Conservation (phyloP, 345 rosid genomes). For the Brassica juncea region DNA sequence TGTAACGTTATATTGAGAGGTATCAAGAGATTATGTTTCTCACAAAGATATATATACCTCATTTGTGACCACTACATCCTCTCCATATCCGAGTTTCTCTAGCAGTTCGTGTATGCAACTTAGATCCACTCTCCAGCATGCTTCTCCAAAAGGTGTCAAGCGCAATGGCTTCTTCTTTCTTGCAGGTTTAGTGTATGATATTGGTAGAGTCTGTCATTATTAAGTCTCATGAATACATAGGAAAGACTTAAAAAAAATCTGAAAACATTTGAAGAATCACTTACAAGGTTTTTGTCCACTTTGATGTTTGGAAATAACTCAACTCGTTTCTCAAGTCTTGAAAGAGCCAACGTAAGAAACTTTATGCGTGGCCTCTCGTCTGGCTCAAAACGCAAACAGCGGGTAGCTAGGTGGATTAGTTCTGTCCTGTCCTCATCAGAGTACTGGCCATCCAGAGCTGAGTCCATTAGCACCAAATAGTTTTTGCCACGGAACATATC, state of each 20-base stretch:
- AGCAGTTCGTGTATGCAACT: slow-evolving; percentile 85
- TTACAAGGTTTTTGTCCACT: slow-evolving; percentile 33
- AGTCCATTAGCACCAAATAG: slow-evolving; percentile 91
- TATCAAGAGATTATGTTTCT: slow-evolving; percentile 8
- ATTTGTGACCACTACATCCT: slow-evolving; percentile 83
- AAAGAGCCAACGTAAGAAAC: slow-evolving; percentile 75
- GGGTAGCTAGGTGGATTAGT: slow-evolving; percentile 79
- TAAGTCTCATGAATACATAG: slow-evolving; percentile 5
- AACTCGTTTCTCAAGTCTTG: slow-evolving; percentile 79
- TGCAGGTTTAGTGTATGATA: slow-evolving; percentile 42
- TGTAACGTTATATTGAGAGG: neutral
- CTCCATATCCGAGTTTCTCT: slow-evolving; percentile 86
- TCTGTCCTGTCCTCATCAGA: slow-evolving; percentile 97
- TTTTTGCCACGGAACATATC: slow-evolving; percentile 92
- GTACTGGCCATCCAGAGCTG: slow-evolving; percentile 92
- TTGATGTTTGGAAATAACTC: slow-evolving; percentile 54
- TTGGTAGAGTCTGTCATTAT: slow-evolving; percentile 52
- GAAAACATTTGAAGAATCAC: neutral
- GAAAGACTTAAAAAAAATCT: neutral
- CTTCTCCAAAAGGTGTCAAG: slow-evolving; percentile 80
- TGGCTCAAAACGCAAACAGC: slow-evolving; percentile 88
- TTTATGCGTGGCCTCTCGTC: slow-evolving; percentile 92
- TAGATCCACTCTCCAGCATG: slow-evolving; percentile 82
- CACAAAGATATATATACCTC: slow-evolving; percentile 53
- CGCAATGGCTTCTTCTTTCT: slow-evolving; percentile 50